Evolutionary conservation across 306 rosid species (phyloP).

Genomic region (Carpinus viminea): DNA sequence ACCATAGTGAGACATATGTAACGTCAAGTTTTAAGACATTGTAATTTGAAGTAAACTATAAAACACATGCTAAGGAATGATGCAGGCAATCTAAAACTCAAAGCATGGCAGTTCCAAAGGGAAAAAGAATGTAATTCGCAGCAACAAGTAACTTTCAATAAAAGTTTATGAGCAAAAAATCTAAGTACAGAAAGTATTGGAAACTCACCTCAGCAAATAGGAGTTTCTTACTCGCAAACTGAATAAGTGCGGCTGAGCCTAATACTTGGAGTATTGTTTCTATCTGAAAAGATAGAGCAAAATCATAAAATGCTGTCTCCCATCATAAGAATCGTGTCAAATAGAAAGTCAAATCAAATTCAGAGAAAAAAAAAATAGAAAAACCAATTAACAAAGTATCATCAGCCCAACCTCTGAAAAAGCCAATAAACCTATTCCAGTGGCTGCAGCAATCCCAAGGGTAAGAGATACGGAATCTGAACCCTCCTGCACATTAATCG

Average conservation of each 20-base stretch:
- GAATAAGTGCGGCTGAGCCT: slow-evolving; percentile 88
- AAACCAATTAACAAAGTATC: slow-evolving; percentile 8
- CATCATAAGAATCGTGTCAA: slow-evolving; percentile 14
- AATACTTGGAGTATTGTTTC: slow-evolving; percentile 86
- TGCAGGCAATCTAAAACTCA: not conserved
- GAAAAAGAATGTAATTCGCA: not conserved
- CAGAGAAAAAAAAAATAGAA: not conserved
- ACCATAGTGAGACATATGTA: not conserved
- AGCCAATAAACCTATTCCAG: slow-evolving; percentile 69
- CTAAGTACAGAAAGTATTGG: not conserved
- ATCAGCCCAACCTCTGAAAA: slow-evolving; percentile 64
- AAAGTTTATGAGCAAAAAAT: not conserved
- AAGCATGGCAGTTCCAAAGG: not conserved
- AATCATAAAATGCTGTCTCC: slow-evolving; percentile 8
- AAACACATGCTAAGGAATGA: not conserved
- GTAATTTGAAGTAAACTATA: not conserved
- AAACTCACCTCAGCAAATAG: slow-evolving; percentile 80
- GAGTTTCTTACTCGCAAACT: slow-evolving; percentile 78
- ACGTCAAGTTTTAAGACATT: not conserved
- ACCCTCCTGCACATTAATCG: slow-evolving; percentile 55
- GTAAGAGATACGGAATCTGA: slow-evolving; percentile 56
- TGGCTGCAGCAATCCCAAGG: slow-evolving; percentile 70
- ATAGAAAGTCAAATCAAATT: not conserved
- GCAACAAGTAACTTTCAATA: not conserved
- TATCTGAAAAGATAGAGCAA: slow-evolving; percentile 41